Percentiles rank a stretch among this genome's conserved stretches.
Conservation (phyloP, 306 rosid species). For the Begonia loranthoides region DNA sequence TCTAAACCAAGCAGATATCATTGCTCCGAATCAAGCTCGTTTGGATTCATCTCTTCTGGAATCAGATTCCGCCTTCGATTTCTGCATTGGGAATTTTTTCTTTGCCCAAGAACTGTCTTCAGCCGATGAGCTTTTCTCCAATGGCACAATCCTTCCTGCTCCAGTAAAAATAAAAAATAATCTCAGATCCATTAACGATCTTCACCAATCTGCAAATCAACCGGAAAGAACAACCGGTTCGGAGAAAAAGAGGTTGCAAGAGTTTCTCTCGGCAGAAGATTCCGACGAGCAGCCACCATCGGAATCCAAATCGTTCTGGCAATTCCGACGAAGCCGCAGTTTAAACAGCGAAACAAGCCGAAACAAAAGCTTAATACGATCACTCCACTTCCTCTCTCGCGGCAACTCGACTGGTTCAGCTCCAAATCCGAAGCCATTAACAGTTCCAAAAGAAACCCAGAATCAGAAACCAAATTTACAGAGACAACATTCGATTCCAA, state of each 20-base stretch:
- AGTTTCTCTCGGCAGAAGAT: slow-evolving; percentile 42
- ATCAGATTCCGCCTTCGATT: slow-evolving; percentile 65
- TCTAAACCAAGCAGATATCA: slow-evolving; percentile 30
- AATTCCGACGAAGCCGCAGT: slow-evolving; percentile 79
- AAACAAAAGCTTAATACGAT: slow-evolving; percentile 40
- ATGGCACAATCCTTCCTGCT: slow-evolving; percentile 64
- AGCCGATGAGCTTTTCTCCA: slow-evolving; percentile 87
- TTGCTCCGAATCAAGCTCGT: slow-evolving; percentile 8
- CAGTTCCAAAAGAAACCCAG: slow-evolving; percentile 14
- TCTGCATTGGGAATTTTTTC: slow-evolving; percentile 32
- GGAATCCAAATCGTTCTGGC: slow-evolving; percentile 51
- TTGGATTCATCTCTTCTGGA: slow-evolving; percentile 40
- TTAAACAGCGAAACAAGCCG: slow-evolving; percentile 46
- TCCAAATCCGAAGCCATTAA: slow-evolving; percentile 11
- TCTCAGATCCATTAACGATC: slow-evolving; percentile 2
- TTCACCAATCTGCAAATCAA: slow-evolving; percentile 6
- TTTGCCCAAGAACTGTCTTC: slow-evolving; percentile 48
- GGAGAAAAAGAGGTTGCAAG: slow-evolving; percentile 67
- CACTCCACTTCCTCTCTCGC: slow-evolving; percentile 70
- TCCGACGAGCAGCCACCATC: slow-evolving; percentile 33
- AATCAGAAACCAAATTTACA: slow-evolving; percentile 35
- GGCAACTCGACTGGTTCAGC: slow-evolving; percentile 89
- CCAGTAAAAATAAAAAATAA: neutral
- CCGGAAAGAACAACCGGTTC: slow-evolving; percentile 5
- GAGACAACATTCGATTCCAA: slow-evolving; percentile 64